phyloP scores from a whole-genome alignment of 2,329 filamentous ascomycete species.

The Colletotrichum trifolii region DNA sequence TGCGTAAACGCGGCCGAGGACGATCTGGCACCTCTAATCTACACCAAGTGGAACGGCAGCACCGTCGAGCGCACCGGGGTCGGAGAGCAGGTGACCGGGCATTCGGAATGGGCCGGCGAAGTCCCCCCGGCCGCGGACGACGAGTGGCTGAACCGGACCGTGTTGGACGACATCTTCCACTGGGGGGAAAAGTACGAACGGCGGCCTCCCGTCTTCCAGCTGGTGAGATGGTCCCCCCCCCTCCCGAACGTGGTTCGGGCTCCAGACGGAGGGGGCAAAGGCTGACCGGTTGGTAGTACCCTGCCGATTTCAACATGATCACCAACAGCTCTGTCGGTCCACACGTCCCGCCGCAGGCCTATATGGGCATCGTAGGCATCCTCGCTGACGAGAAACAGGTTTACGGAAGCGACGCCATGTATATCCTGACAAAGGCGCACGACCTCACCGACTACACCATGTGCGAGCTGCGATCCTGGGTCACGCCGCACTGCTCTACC shows the following conservation, averaged over 20 bases:
- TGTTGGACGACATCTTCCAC: slow-evolving; percentile 76
- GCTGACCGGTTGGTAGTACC: slow-evolving; percentile 52
- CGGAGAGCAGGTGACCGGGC: slow-evolving; percentile 46
- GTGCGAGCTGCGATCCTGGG: slow-evolving; percentile 73
- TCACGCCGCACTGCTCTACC: slow-evolving; percentile 75
- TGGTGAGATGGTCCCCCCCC: slow-evolving; percentile 46
- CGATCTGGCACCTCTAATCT: slow-evolving; percentile 74
- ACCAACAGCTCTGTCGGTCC: slow-evolving; percentile 55
- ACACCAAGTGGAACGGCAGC: slow-evolving; percentile 64
- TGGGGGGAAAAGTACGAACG: slow-evolving; percentile 68
- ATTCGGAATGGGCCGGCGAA: slow-evolving; percentile 51
- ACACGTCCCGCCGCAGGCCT: not conserved
- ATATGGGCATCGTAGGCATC: not conserved
- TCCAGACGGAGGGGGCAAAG: not conserved
- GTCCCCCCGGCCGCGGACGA: slow-evolving; percentile 47
- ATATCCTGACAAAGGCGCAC: slow-evolving; percentile 68
- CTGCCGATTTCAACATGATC: slow-evolving; percentile 74
- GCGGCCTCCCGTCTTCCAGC: slow-evolving; percentile 63
- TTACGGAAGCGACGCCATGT: slow-evolving; percentile 64
- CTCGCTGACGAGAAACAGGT: slow-evolving; percentile 46
- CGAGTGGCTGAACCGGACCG: slow-evolving; percentile 65
- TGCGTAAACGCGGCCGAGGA: slow-evolving; percentile 72
- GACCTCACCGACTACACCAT: slow-evolving; percentile 67
- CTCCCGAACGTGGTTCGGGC: no score
- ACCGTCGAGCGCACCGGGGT: slow-evolving; percentile 48